A percentile compares a stretch with the other conserved stretches of the same genome.
These are phyloP conservation scores for Fusarium abutilonis DNA, from an alignment of 2,329 filamentous ascomycete genomes.

Conservation along the genomic window DNA sequence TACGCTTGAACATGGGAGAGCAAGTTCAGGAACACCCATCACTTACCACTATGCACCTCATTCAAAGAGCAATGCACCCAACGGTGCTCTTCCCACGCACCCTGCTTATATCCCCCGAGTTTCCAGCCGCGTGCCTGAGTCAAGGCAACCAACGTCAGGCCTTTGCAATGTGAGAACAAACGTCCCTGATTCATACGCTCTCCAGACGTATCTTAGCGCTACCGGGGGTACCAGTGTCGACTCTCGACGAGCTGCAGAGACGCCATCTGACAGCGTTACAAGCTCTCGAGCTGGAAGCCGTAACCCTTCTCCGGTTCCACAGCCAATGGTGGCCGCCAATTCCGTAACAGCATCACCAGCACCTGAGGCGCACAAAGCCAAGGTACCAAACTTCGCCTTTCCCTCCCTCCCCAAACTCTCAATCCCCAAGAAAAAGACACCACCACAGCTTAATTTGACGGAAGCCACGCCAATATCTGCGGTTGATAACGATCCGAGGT, in stretches of 20 bases:
- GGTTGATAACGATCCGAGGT: slow-evolving; percentile 26
- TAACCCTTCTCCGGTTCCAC: slow-evolving; percentile 21
- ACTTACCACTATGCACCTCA: slow-evolving; percentile 32
- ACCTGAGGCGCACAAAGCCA: slow-evolving; percentile 39
- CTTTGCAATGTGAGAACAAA: slow-evolving; percentile 27
- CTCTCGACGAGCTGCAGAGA: neutral
- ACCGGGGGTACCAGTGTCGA: slow-evolving; percentile 27
- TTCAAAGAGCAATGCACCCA: slow-evolving; percentile 14
- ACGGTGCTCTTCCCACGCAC: slow-evolving; percentile 19
- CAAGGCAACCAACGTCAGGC: neutral
- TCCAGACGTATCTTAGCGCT: slow-evolving; percentile 49
- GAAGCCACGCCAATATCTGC: slow-evolving; percentile 42
- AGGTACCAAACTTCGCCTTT: slow-evolving; percentile 50
- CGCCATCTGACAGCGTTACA: neutral
- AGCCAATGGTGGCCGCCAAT: slow-evolving; percentile 20
- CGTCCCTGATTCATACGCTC: slow-evolving; percentile 49
- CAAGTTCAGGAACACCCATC: neutral
- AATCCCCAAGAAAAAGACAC: slow-evolving; percentile 55
- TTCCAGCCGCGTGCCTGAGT: neutral
- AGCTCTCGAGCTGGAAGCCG: slow-evolving; percentile 16
- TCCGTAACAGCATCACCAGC: slow-evolving; percentile 43
- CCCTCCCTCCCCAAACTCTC: slow-evolving; percentile 53
- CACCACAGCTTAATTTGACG: slow-evolving; percentile 50
- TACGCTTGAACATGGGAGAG: neutral
- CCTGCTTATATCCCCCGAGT: slow-evolving; percentile 32